Base-by-base conservation (phyloP, 139 green algal genomes). In the Picochlorum sp. region DNA sequence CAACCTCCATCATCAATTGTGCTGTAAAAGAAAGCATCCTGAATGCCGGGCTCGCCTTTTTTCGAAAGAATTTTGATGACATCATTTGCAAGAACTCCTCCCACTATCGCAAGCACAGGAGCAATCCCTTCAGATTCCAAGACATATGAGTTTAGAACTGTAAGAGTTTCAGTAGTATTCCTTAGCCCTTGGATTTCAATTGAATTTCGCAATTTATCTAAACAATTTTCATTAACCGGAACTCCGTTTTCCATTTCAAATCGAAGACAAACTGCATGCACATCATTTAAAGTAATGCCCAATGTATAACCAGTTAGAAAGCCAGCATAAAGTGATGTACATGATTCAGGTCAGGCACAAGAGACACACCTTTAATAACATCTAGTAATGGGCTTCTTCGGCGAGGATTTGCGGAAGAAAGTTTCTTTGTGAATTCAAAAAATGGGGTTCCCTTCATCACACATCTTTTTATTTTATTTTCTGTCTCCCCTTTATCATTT, bases 21-120 rank as follows among this genome's bases (percentile, higher is more conserved):
- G 12, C 37, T 64, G 57, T 79, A 96, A 18, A 86, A 83, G 45
- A 96, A 90, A 10, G 91, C 69, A 64, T 96, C 96, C 32, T 83
- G 72, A 28, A 96, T 55, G 7, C 12, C n/a, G 16, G 87, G 89
- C 25, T 76, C 67, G 2, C 74, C 75, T 28, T 83, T 83, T 4
- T 59, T 24, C 13, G 82, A 89, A 7, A 96, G 63, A 14, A 74
- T 74, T n/a, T 84, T 82, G n/a, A 96, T 65, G 14, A 91, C 59
- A 50, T 93, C 84, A 53, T 96, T 92, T 3, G 78, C 84, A 22
- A 94, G 59, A 22, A 92, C 66, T 13, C 89, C 89, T 0, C 89
- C 89, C 29, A 95, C 57, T 7, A 96, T 60, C 4, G 89, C 79
- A 40, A 72, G 77, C 24, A 89, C 71, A 18, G 87, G 71, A 0